Evolutionary conservation across 2,329 filamentous ascomycete genomes (phyloP).

Genomic region (Niveomyces coronatus): DNA sequence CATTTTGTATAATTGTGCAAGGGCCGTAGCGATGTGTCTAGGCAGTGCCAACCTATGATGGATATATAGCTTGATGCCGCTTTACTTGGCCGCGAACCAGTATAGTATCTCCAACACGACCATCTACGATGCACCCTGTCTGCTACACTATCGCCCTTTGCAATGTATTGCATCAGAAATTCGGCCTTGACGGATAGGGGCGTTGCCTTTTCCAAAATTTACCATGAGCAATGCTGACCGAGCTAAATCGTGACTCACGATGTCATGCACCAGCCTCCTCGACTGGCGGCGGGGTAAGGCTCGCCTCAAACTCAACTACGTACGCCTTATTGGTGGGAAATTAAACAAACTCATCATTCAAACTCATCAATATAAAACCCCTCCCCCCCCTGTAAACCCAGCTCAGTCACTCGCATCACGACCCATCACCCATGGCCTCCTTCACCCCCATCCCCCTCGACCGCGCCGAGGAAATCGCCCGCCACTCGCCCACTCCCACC

Average conservation of each 20-base stretch:
- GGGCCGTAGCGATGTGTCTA: no score
- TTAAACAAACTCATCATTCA: background rate
- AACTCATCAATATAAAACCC: background rate
- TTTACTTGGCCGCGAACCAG: no score
- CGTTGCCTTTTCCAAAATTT: no score
- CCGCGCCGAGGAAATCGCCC: constrained; percentile 5
- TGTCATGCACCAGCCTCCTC: constrained; percentile 1
- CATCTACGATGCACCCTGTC: no score
- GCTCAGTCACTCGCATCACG: background rate
- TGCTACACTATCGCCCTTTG: no score
- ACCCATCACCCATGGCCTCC: constrained; percentile 5
- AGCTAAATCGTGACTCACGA: constrained; percentile 1
- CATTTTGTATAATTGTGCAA: no score
- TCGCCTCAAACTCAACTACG: background rate
- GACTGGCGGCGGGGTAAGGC: background rate
- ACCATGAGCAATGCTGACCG: no score
- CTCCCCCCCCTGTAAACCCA: background rate
- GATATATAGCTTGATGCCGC: no score
- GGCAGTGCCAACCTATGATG: no score
- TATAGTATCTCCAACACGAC: no score
- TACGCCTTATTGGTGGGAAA: constrained; percentile 1
- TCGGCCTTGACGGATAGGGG: background rate
- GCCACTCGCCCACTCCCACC: constrained; percentile 6
- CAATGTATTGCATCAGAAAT: no score
- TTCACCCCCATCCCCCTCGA: constrained; percentile 7